Evolutionary conservation across 2,329 filamentous ascomycete species (phyloP), one percentile per base, ranked within the genome.

Genomic region (Curvularia sp.): DNA sequence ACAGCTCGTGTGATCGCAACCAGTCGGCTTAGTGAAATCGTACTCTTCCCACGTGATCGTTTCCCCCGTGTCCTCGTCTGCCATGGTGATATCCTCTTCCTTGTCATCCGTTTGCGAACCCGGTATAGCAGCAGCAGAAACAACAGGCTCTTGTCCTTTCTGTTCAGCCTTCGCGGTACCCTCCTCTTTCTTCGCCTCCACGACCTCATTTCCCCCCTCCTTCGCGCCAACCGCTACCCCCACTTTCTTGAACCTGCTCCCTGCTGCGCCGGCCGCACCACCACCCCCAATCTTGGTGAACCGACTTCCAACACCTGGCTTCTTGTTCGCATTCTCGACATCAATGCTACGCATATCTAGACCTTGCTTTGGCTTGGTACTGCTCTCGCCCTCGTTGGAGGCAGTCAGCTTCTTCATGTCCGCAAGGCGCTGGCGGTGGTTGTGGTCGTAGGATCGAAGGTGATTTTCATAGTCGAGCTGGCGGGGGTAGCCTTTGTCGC

Each of bases 391-490:
- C 21, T 72, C 70, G 52, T 72, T 73, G 15, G 59, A 58, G 19
- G 72, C 73, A 3, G 70, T 75, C n/a, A 74, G 55, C 60, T 90
- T 88, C 78, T 92, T 92, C 90, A 94, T 93, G 70, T 95, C 91
- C 78, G 92, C 91, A 57, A 93, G 85, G 49, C 91, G 89, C 75
- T 80, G 67, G 43, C 66, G 67, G 79, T 99, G 95, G 69, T 91
- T 91, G 79, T 99, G 95, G 74, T 98, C 95, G 78, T 98, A 98
- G 70, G 91, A 95, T 63, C 88, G 88, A 55, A 97, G 91, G 77
- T 99, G 95, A 7, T 93, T 90, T 78, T 98, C 94, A 77, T 96
- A 97, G 76, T 98, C 94, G 74, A 96, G 94, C 84, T 96, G 94
- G 55, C 95, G 92, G 1, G 89, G 88, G 79, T 98, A 99, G 69